Evolutionary conservation across 1,284 basidiomycete species (phyloP), one percentile per base, ranked within the genome.

Genomic region (Boletellus deceptivus): DNA sequence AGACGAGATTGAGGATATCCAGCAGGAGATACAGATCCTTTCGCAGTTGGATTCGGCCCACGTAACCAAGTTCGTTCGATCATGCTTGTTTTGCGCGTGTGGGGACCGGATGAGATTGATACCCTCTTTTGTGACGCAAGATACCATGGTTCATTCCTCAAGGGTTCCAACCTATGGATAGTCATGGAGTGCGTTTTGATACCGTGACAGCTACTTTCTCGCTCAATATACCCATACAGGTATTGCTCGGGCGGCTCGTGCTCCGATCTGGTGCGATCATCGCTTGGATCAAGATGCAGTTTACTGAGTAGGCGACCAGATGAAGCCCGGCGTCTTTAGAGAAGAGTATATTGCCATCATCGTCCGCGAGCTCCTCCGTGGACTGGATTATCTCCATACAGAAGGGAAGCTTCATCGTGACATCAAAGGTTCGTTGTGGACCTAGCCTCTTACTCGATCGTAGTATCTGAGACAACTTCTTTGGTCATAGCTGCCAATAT

Each of bases 331-430:
- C 6, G 86, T 92, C 1, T 97, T 99, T 72, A 80, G 91, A 57
- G 96, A 99, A 74, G 97, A 98, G 67, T 98, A 99, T 69, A 98
- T 99, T 62, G 96, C 96, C 11, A 98, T 98, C 67, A 90, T 99
- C 57, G 82, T 93, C 41, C 83, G 92, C 41, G 97, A 99, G 70
- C 78, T 99, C 13, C 77, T 99, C 42, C 84, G 83, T 41, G 96
- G 97, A 17, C 76, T 99, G 46, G 94, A 97, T 50, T 99, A 99
- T 68, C 80, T 99, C 38, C 96, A 99, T 64, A 84, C 82, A 14
- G 95, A 99, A 69, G 93, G 93, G 18, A 99, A 98, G 72, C 80
- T 99, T 46, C 96, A 99, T 71, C 84, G 96, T 24, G 96, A 99
- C 69, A 98, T 99, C 70, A 99, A 99, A 80, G 93, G 93, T 91